Evolutionary conservation across 2,329 filamentous ascomycete genomes (phyloP), one percentile per base, ranked within the genome.

Genomic region (Xylaria sp.): DNA sequence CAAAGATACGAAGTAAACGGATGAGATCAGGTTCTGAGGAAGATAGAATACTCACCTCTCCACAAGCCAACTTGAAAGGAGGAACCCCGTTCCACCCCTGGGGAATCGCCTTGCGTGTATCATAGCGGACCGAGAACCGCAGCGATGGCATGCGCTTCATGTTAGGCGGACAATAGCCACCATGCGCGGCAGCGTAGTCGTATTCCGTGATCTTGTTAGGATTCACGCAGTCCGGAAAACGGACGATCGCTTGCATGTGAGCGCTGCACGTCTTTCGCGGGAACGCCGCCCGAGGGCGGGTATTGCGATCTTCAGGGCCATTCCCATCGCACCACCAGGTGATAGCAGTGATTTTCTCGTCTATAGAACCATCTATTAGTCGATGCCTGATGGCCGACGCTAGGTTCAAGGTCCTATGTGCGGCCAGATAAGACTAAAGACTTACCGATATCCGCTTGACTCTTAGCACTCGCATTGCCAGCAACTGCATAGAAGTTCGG

Each of bases 101-200:
- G 0, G 80, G 77, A 23, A 82, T 68, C 1, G 69, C 75, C 17
- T 37, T 58, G 6, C 60, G 60, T 1, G 60, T 62, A 37, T 62
- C 49, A 17, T 62, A 62, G 6, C 46, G 76, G 60, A 83, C 75
- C 12, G 75, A 78, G 70, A 82, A 82, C 59, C 80, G 77, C n/a
- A 82, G 74, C 61, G 78, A 77, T 0, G 80, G 79, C 75, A 83
- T 80, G 23, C 75, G 72, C 68, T 79, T 79, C 77, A 79, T 80
- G 65, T 47, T 47, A 8, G 62, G n/a, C 17, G 58, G 58, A 33
- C 52, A 61, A 6, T 28, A 17, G 21, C 57, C 57, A 21, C 58
- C 52, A 47, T 64, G 42, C 19, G 61, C 57, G 7, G 53, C 46
- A 9, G 61, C 52, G 28, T 64, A 61, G 6, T 53, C 35, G 49